Base-by-base conservation (phyloP, 148 eudicot species). In the Arbutus unedo region DNA sequence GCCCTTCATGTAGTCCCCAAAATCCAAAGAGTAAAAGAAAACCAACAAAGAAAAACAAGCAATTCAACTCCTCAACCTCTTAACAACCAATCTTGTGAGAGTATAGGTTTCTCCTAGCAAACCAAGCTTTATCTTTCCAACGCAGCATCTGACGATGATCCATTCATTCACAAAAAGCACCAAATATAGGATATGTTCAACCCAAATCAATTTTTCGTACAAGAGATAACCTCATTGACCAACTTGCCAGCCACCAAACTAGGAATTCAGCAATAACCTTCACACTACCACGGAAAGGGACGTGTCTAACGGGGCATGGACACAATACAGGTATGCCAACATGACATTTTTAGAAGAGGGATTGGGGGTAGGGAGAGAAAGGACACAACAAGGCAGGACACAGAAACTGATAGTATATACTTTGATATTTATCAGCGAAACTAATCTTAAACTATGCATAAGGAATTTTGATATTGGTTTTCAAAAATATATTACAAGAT, bases 31-130 rank as follows among this genome's bases (percentile, higher is more conserved):
- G 45, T 56, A 75, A 44, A 43, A 56, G 23, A 78, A 56, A 55
- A 78, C 50, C 25, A 78, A 19, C 49, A 77, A 48, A 74, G 67
- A 10, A 77, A 41, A 72, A 72, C 16, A 72, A 72, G n/a, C 56
- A 54, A 41, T 57, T 49, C 38, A 43, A 77, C 31, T 16, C 67
- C 43, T 54, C 48, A 41, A 56, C 67, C 25, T 8, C 13, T 56
- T 41, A 15, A 23, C 38, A 74, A 50, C 38, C 6, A 77, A 73
- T 73, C 53, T 19, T 31, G 5, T 47, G 76, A 19, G 50, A 73
- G 45, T 8, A 15, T 56, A 77, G 49, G 25, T 11, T 8, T 56
- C 56, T 38, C 66, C 67, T 6, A 77, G 43, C 49, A 56, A 77
- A 54, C 45, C 80, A 55, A 77, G 49, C 67, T 44, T 44, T 6